Base-by-base conservation (phyloP, 495 filamentous ascomycete genomes). In the Aspergillus indologenus region DNA sequence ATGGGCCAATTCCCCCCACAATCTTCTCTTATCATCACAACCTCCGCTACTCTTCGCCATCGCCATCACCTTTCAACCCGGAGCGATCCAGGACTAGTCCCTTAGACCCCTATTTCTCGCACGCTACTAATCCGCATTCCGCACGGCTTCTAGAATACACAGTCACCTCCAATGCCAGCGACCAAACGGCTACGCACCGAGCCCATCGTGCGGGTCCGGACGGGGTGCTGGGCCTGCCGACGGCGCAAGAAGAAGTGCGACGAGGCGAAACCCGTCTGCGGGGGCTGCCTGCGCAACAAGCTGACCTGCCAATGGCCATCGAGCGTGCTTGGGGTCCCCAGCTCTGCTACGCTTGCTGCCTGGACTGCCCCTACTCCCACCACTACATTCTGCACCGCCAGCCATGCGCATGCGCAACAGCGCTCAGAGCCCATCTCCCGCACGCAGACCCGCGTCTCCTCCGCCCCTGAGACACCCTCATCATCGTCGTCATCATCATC, bases 241-340 rank as follows among this genome's bases (percentile, higher is more conserved):
- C 88, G 87, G 62, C 82, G 91, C n/a, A 94, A 94, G 77, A 96
- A 94, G 85, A 95, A 95, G 78, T 95, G 91, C 72, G 91, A 94
- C 66, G 91, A 94, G 75, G 77, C 81, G 14, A 90, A 88, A 59
- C 91, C 91, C 40, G 75, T 81, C 40, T 94, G 90, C 84, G 80
- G 82, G 17, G 72, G 72, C 24, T 75, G 85, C 75, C 68, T 58
- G 45, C 65, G 65, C 29, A 68, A 74, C 57, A 67, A 71, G 24
- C 58, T 73, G 3, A 61, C 46, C 20, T 75, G 72, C 53, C 54
- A 63, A n/a, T 75, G 72, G 72, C 71, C 72, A 4, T 51, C 64
- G 7, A 63, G 43, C 20, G 43, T 70, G 19, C 62, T 65, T 3
- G 61, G 61, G 24, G 63, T 52, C 26, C 53, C 57, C 19, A 57